Evolutionary conservation across 2,329 filamentous ascomycete species (phyloP).

Genomic region (Sporothrix mexicana): DNA sequence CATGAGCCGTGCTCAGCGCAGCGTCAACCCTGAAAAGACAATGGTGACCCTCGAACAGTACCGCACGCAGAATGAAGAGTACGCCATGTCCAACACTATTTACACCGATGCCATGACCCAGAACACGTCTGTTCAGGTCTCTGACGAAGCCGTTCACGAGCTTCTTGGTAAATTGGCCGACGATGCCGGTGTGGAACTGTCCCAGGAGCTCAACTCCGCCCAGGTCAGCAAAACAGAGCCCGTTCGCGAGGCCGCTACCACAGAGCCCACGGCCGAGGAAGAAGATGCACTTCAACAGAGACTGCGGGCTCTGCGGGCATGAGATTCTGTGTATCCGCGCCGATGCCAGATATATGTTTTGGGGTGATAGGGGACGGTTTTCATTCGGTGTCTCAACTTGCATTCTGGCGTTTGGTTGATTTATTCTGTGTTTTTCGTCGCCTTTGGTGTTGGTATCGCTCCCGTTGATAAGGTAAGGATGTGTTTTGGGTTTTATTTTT

Average conservation of each 20-base stretch:
- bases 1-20: slow-evolving; percentile 64
- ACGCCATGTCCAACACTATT: slow-evolving; percentile 71
- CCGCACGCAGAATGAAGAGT: slow-evolving; percentile 67
- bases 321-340: slow-evolving; percentile 30
- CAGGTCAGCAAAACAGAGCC: slow-evolving; percentile 65
- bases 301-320: slow-evolving; percentile 61
- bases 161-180: slow-evolving; percentile 85
- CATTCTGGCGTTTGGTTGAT: slow-evolving; percentile 17
- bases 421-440: background rate
- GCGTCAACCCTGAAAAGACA: slow-evolving; percentile 65
- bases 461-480: too few relatives aligned
- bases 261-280: slow-evolving; percentile 75
- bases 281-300: slow-evolving; percentile 75
- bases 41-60: slow-evolving; percentile 66
- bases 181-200: slow-evolving; percentile 83
- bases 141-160: slow-evolving; percentile 85
- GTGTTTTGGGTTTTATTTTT: background rate
- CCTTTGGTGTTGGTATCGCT: too few relatives aligned
- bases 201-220: slow-evolving; percentile 70
- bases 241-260: slow-evolving; percentile 56
- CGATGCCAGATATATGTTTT: background rate
- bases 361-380: background rate
- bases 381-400: background rate
- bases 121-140: slow-evolving; percentile 73
- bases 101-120: slow-evolving; percentile 86